A percentile compares a stretch with the other conserved stretches of the same genome.
Conservation (phyloP, 2,329 filamentous ascomycete species). For the Fusarium vanettenii region DNA sequence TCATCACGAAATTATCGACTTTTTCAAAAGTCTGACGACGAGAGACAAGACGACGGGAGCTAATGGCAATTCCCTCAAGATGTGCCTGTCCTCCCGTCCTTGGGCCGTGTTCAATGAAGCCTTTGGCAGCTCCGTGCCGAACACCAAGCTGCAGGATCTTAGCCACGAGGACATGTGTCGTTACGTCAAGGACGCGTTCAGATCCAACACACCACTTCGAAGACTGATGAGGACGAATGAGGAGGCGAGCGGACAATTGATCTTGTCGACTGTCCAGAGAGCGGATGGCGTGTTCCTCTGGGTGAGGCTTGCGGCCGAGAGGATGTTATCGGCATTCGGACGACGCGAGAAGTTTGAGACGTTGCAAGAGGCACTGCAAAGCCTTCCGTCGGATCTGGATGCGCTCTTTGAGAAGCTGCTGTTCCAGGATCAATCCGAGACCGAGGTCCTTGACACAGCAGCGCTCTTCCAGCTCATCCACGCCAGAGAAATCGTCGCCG, state of each 20-base stretch:
- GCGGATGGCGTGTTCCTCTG: conserved; percentile 51
- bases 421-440: conserved; percentile 41
- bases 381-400: conserved; percentile 43
- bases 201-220: conserved; percentile 21
- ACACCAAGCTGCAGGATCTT: conserved; percentile 42
- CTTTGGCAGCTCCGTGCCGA: conserved; percentile 41
- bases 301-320: conserved; percentile 46
- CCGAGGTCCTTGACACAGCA: conserved; percentile 36
- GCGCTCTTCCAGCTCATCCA: conserved; percentile 46
- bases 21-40: conserved; percentile 41
- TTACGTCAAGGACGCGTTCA: conserved; percentile 40
- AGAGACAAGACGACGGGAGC: conserved; percentile 21
- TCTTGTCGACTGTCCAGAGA: conserved; percentile 32
- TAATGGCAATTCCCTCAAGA: conserved; percentile 38
- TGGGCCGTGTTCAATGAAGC: conserved; percentile 44
- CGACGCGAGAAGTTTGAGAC: not conserved
- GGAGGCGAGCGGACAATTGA: conserved; percentile 1
- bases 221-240: conserved; percentile 16
- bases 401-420: conserved; percentile 46
- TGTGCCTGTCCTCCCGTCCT: conserved; percentile 49
- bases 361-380: conserved; percentile 13
- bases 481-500: conserved; percentile 47
- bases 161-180: conserved; percentile 43
- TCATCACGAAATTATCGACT: conserved; percentile 41
- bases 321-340: conserved; percentile 37